A percentile compares a stretch with the other conserved stretches of the same genome.
phyloP scores from a whole-genome alignment of 2,329 filamentous ascomycete genomes.

The Talaromyces sp. region DNA sequence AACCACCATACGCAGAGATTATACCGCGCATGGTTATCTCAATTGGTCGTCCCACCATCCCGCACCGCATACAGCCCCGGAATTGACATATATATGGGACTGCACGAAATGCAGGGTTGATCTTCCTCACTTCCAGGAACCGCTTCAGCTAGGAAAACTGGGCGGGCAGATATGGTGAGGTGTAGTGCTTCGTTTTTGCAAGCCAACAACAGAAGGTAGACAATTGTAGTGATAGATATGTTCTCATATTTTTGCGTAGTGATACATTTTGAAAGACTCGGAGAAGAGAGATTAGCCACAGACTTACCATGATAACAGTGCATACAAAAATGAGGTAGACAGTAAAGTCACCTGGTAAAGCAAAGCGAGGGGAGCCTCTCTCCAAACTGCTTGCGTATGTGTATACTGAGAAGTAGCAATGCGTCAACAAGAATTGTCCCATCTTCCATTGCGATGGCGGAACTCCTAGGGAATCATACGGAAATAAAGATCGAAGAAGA shows the following conservation, averaged over 20 bases:
- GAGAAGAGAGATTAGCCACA: conserved; percentile 23
- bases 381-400: conserved; percentile 75
- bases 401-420: conserved; percentile 54
- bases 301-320: conserved; percentile 73
- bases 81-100: conserved; percentile 60
- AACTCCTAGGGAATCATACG: conserved; percentile 42
- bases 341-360: conserved; percentile 72
- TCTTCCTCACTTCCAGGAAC: conserved; percentile 84
- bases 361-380: conserved; percentile 66
- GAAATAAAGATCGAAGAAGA: conserved; percentile 73
- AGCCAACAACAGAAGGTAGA: background rate
- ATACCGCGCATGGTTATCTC: conserved; percentile 57
- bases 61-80: conserved; percentile 61
- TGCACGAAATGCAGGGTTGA: conserved; percentile 63
- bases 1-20: conserved; percentile 61
- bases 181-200: conserved; percentile 38
- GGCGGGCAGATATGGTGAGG: conserved; percentile 71
- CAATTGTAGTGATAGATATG: background rate
- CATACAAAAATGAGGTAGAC: conserved; percentile 75
- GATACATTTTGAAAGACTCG: conserved; percentile 10
- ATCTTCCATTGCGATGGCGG: background rate
- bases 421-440: background rate
- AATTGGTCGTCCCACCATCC: conserved; percentile 73
- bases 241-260: conserved; percentile 5
- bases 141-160: conserved; percentile 71